Evolutionary conservation across 2,329 filamentous ascomycete species (phyloP).

Genomic region (Sporothrix pallida): DNA sequence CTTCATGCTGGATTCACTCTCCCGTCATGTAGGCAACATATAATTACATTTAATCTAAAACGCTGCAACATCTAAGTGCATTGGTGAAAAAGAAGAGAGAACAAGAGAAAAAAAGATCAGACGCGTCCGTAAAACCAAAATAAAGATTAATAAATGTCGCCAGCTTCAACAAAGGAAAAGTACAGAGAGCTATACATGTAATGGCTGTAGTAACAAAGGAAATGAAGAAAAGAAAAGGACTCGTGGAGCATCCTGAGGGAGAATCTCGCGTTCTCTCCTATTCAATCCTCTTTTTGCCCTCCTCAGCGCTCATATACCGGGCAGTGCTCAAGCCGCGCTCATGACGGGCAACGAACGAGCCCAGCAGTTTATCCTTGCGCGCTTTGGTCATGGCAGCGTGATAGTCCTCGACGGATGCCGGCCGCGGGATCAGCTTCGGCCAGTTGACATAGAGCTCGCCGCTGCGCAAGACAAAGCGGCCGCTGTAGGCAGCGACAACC

Average conservation of each 20-base stretch:
- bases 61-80: neutral
- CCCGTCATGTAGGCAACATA: too few relatives aligned
- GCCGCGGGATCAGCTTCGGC: constrained; percentile 91
- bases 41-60: neutral
- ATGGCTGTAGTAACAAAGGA: neutral
- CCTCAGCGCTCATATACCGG: constrained; percentile 83
- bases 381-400: constrained; percentile 84
- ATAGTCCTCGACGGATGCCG: constrained; percentile 86
- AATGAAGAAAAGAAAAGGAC: neutral
- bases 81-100: neutral
- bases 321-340: constrained; percentile 84
- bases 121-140: neutral
- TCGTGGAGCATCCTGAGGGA: neutral
- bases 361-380: constrained; percentile 80
- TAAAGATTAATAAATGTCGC: constrained; percentile 1
- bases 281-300: constrained; percentile 98
- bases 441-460: constrained; percentile 98
- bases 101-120: neutral
- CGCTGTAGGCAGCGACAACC: constrained; percentile 70
- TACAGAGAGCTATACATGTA: neutral
- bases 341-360: constrained; percentile 73
- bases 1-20: too few relatives aligned
- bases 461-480: constrained; percentile 78
- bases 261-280: constrained; percentile 47
- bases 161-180: neutral